Evolutionary conservation across 2,329 filamentous ascomycete species (phyloP).

Genomic region (Juglanconis sp.): DNA sequence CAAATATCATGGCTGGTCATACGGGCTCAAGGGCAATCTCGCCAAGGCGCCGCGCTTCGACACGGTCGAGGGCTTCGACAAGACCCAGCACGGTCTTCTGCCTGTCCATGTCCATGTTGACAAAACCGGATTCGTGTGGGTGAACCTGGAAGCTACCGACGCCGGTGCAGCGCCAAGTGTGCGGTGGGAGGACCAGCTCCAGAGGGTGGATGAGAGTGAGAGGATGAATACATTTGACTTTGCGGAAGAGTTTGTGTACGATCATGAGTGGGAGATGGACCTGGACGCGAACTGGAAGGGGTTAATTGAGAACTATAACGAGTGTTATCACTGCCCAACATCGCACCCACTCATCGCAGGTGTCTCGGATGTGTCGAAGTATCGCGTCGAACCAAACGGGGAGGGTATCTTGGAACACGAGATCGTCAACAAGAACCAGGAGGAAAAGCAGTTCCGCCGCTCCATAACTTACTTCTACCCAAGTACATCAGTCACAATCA

Average conservation of each 20-base stretch:
- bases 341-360: conserved; percentile 44
- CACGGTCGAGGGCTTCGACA: conserved; percentile 35
- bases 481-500: conserved; percentile 35
- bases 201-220: conserved; percentile 24
- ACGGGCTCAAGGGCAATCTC: conserved; percentile 38
- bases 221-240: conserved; percentile 25
- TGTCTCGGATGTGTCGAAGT: conserved; percentile 42
- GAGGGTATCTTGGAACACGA: conserved; percentile 34
- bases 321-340: conserved; percentile 46
- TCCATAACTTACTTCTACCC: conserved; percentile 39
- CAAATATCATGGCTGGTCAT: conserved; percentile 45
- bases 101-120: conserved; percentile 44
- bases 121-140: conserved; percentile 45
- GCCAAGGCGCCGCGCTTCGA: conserved; percentile 42
- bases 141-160: conserved; percentile 42
- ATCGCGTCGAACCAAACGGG: conserved; percentile 34
- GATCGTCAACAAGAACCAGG: conserved; percentile 33
- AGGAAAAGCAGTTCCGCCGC: conserved; percentile 24
- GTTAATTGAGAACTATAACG: conserved; percentile 48
- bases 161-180: conserved; percentile 29
- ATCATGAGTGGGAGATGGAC: conserved; percentile 31
- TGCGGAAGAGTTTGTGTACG: conserved; percentile 29
- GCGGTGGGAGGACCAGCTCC: conserved; percentile 41
- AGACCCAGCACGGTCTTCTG: conserved; percentile 40
- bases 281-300: conserved; percentile 39